Evolutionary conservation across 164 flowering plant species (phyloP).

Genomic region (Liquidambar formosana): DNA sequence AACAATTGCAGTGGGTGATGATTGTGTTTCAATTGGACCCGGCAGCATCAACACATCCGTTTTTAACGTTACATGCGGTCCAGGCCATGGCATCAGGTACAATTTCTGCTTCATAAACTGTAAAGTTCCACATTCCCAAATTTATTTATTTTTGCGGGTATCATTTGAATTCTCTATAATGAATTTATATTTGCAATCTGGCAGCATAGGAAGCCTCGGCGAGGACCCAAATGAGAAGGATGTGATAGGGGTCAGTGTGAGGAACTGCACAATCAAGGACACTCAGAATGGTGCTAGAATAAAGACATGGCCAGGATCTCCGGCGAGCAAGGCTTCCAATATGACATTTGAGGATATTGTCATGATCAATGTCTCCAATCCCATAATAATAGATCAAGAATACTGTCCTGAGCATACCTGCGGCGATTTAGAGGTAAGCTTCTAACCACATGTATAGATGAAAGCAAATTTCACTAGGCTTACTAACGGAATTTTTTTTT

Average conservation of each 20-base stretch:
- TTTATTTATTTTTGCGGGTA: too few species aligned
- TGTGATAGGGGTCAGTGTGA: conserved; percentile 29
- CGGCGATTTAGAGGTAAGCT: conserved; percentile 14
- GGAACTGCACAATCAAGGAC: conserved; percentile 30
- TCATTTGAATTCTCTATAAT: too few species aligned
- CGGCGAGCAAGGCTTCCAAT: conserved; percentile 28
- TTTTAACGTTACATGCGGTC: conserved; percentile 25
- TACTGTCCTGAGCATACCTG: conserved; percentile 32
- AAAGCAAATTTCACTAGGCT: too few species aligned
- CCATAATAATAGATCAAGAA: conserved; percentile 43
- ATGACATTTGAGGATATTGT: conserved; percentile 27
- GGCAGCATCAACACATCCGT: conserved; percentile 26
- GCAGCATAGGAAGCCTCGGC: conserved; percentile 47
- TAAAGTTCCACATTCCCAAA: too few species aligned
- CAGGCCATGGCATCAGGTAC: conserved; percentile 44
- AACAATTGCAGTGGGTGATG: conserved; percentile 30
- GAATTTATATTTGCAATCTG: background rate
- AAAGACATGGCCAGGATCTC: conserved; percentile 34
- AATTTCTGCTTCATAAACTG: too few species aligned
- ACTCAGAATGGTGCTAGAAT: conserved; percentile 42
- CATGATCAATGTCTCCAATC: conserved; percentile 35
- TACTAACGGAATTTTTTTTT: too few species aligned
- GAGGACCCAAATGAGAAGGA: conserved; percentile 30
- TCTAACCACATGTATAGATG: background rate
- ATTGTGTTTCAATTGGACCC: conserved; percentile 36